Conservation (phyloP, 2,329 filamentous ascomycete genomes). For the Arthrobotrys iridis region DNA sequence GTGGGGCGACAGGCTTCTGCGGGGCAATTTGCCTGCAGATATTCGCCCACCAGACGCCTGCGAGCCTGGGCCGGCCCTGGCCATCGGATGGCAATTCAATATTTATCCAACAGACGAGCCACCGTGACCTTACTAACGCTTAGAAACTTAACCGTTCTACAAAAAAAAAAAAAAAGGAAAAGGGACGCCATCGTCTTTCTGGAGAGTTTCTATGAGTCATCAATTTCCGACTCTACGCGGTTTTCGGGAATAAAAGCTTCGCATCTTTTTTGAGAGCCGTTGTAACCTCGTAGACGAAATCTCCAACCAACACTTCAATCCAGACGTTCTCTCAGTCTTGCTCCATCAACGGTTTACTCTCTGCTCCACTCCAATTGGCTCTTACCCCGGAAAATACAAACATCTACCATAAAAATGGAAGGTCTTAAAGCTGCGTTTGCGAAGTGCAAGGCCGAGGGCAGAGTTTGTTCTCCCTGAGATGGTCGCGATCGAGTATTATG, state of each 20-base stretch:
- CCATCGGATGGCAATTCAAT: background rate
- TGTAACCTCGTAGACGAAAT: slow-evolving; percentile 14
- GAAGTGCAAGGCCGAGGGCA: slow-evolving; percentile 67
- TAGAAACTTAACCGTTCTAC: slow-evolving; percentile 11
- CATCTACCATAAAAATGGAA: slow-evolving; percentile 60
- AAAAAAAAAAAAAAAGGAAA: slow-evolving; percentile 5
- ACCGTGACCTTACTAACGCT: slow-evolving; percentile 9
- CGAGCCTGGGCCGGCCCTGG: slow-evolving; percentile 16
- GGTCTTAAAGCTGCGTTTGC: slow-evolving; percentile 69
- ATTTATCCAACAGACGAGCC: slow-evolving; percentile 28
- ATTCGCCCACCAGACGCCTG: slow-evolving; percentile 2
- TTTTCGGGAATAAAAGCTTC: slow-evolving; percentile 5
- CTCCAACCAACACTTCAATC: slow-evolving; percentile 5
- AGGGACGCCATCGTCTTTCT: slow-evolving; percentile 12
- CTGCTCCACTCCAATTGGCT: slow-evolving; percentile 40
- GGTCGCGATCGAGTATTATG: background rate
- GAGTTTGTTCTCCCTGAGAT: slow-evolving; percentile 59
- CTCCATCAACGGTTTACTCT: slow-evolving; percentile 29
- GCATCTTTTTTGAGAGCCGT: background rate
- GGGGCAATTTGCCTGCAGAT: slow-evolving; percentile 32
- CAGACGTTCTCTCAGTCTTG: slow-evolving; percentile 2
- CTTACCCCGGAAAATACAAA: slow-evolving; percentile 17
- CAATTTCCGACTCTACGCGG: slow-evolving; percentile 13
- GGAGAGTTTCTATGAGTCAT: slow-evolving; percentile 37
- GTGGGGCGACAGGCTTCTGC: slow-evolving; percentile 34